A percentile compares a stretch with the other conserved stretches of the same genome.
Conservation (phyloP, 371 early-diverging fungal genomes). For the Mortierella sp. region DNA sequence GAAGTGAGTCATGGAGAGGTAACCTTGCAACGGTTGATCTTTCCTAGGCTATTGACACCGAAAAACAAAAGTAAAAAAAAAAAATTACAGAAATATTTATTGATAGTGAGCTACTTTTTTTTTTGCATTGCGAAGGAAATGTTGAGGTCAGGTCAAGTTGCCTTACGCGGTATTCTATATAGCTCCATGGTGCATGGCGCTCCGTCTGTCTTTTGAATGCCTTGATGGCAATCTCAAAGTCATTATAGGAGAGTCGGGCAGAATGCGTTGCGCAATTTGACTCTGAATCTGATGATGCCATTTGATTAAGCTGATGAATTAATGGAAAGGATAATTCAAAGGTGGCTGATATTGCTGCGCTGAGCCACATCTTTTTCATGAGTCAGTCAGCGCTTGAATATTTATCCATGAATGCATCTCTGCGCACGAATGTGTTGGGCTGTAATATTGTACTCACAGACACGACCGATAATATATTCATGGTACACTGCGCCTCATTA, state of each 20-base stretch:
- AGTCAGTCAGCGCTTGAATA: too few relatives aligned
- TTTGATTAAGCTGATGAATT: background rate
- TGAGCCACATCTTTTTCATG: background rate
- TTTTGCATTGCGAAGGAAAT: background rate
- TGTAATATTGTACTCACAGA: too few relatives aligned
- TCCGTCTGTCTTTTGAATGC: constrained; percentile 36
- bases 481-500: too few relatives aligned
- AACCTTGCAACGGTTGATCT: constrained; percentile 24
- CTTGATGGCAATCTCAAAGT: constrained; percentile 51
- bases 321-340: background rate
- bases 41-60: constrained; percentile 4
- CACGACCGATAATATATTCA: too few relatives aligned
- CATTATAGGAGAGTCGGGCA: constrained; percentile 37
- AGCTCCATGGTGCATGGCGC: constrained; percentile 37
- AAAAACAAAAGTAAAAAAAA: background rate
- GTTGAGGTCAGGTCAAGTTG: background rate
- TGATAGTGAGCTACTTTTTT: background rate
- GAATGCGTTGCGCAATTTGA: constrained; percentile 1
- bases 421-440: too few relatives aligned
- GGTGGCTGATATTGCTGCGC: background rate
- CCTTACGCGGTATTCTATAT: constrained; percentile 27
- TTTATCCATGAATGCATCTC: too few relatives aligned
- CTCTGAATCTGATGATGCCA: constrained; percentile 12
- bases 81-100: background rate
- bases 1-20: constrained; percentile 29